Conservation (phyloP, 179 eudicot genomes). For the Beta lomatogona region DNA sequence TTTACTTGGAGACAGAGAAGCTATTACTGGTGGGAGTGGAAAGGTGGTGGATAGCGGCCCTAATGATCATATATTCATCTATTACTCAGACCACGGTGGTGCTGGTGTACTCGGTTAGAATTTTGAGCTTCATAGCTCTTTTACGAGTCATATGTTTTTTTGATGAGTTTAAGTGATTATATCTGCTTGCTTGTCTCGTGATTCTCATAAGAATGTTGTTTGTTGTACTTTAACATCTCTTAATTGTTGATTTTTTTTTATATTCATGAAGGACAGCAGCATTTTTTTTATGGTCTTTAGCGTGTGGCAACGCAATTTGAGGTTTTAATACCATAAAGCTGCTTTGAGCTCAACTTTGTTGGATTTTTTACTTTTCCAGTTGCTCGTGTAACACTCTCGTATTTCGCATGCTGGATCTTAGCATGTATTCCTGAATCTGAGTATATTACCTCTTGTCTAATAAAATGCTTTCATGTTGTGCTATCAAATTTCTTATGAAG, state of each 20-base stretch:
- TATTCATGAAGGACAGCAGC: background rate
- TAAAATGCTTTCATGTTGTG: background rate
- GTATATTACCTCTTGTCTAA: background rate
- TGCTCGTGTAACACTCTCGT: background rate
- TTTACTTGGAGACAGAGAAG: constrained; percentile 70
- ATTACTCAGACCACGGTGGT: constrained; percentile 86
- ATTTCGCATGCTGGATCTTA: background rate
- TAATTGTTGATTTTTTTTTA: background rate
- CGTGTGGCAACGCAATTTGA: background rate
- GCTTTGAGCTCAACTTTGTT: background rate
- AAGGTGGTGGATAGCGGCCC: constrained; percentile 92
- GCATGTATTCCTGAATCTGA: background rate
- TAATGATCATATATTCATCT: constrained; percentile 80
- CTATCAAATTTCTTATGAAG: background rate
- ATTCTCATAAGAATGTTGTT: background rate
- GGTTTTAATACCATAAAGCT: background rate
- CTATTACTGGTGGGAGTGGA: constrained; percentile 82
- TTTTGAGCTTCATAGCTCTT: background rate
- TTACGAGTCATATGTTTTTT: background rate
- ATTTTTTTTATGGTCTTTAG: background rate
- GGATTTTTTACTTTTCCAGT: background rate
- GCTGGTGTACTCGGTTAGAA: constrained; percentile 79
- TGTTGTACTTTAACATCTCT: background rate
- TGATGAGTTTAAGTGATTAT: background rate
- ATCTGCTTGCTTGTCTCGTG: background rate